Percentiles rank a stretch among this genome's conserved stretches.
These are phyloP conservation scores for Rhizopus stolonifer DNA, from an alignment of 371 early-diverging fungal genomes.

Conservation along the genomic window DNA sequence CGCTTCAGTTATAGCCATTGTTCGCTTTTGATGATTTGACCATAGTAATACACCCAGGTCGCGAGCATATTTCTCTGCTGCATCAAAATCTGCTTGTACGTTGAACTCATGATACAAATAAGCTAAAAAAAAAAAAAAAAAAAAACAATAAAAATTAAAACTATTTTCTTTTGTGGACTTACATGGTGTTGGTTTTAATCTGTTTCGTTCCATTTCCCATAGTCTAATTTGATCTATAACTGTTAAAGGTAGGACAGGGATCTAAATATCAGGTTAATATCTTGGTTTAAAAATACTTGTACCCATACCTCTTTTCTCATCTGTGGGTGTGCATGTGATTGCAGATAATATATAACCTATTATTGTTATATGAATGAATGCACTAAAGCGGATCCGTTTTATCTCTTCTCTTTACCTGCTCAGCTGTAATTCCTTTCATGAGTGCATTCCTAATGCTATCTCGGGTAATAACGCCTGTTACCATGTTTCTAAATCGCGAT, in stretches of 20 bases:
- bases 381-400: not conserved
- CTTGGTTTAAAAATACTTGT: not conserved
- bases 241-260: constrained; percentile 86
- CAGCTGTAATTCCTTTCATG: constrained; percentile 93
- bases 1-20: constrained; percentile 65
- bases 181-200: constrained; percentile 65
- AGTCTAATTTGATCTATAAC: constrained; percentile 96
- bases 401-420: constrained; percentile 62
- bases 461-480: constrained; percentile 89
- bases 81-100: constrained; percentile 74
- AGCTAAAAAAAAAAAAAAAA: constrained; percentile 44
- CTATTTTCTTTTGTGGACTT: constrained; percentile 13
- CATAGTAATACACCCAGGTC: constrained; percentile 81
- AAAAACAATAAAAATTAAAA: no score
- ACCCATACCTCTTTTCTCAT: constrained; percentile 71
- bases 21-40: constrained; percentile 62
- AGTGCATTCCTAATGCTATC: constrained; percentile 91
- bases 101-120: constrained; percentile 85
- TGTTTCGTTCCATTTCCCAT: constrained; percentile 97
- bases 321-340: constrained; percentile 90
- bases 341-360: constrained; percentile 85
- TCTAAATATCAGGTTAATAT: constrained; percentile 23
- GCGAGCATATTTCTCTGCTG: constrained; percentile 71
- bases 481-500: constrained; percentile 93
- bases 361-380: not conserved